These are phyloP conservation scores for Aspergillus persii DNA, from an alignment of 2,329 filamentous ascomycete species.

Conservation along the genomic window DNA sequence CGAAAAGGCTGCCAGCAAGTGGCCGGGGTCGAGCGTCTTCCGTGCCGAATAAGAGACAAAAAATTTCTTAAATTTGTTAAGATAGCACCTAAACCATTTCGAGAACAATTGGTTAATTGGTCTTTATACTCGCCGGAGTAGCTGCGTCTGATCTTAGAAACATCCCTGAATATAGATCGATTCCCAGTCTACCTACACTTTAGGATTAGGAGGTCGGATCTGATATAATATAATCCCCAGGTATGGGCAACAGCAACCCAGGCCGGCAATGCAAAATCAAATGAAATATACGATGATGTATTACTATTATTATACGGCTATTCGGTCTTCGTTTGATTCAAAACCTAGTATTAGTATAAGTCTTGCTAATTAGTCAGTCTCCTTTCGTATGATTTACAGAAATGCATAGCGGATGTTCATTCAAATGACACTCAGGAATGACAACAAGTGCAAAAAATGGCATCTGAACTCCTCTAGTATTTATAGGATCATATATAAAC, in stretches of 20 bases:
- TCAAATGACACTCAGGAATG: not conserved
- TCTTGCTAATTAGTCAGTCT: too few species aligned
- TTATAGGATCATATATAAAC: conserved; percentile 1
- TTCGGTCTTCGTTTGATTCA: not conserved
- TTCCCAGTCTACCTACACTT: not conserved
- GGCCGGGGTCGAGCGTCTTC: conserved; percentile 42
- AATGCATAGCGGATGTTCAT: too few species aligned
- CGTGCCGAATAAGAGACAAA: conserved; percentile 19
- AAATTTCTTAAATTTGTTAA: not conserved
- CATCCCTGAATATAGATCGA: not conserved
- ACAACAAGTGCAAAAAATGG: not conserved
- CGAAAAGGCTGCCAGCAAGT: conserved; percentile 39
- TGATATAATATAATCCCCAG: not conserved
- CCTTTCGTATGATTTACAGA: too few species aligned
- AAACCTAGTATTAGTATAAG: too few species aligned
- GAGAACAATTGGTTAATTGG: not conserved
- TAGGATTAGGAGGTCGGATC: not conserved
- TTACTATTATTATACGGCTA: not conserved
- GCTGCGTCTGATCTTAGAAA: not conserved
- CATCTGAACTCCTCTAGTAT: not conserved
- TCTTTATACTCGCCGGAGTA: not conserved
- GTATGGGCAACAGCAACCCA: not conserved
- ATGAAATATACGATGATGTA: not conserved
- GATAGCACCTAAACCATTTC: not conserved
- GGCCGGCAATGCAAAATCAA: not conserved